Evolutionary conservation across 140 eudicot genomes (phyloP), one percentile per base, ranked within the genome.

Genomic region (Bidens hawaiensis): DNA sequence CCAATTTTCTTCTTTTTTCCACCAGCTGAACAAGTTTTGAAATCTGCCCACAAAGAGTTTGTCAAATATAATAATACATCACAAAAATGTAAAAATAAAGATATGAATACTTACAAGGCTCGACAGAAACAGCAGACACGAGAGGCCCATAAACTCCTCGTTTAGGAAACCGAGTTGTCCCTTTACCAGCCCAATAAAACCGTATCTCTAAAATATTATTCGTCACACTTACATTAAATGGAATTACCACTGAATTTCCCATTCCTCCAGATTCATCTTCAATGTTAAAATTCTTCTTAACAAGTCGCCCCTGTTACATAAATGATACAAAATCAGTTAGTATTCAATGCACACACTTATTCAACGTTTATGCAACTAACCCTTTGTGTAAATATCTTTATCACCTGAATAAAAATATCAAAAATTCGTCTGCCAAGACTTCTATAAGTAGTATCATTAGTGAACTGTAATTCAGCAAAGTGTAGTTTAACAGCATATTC

Each of bases 61-160:
- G 42, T 25, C 24, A 28, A 56, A 14, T 13, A n/a, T 31, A 31
- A 33, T 22, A n/a, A n/a, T n/a, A n/a, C n/a, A n/a, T n/a, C n/a
- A n/a, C n/a, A n/a, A n/a, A n/a, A n/a, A n/a, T n/a, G n/a, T n/a
- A 24, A 24, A 12, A 5, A 52, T 30, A 56, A 50, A 3, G 6
- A 72, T 8, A 43, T 53, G 23, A 16, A 27, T 71, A 67, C 93
- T 81, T 65, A 90, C 97, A 60, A 56, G 97, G 90, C 16, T 81
- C 62, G 4, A 90, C 86, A 12, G 96, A 87, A 40, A 90, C 82
- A 30, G 97, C 97, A 60, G 97, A 87, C 67, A 90, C 43, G 16
- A 90, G 89, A 57, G 97, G 86, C 65, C 96, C 97, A 71, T 90
- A 90, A 74, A 72, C 79, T 59, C 97, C 96, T 74, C 90, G 82